These are phyloP conservation scores for Serendipita sp. DNA, from an alignment of 768 basidiomycete genomes.

Conservation along the genomic window DNA sequence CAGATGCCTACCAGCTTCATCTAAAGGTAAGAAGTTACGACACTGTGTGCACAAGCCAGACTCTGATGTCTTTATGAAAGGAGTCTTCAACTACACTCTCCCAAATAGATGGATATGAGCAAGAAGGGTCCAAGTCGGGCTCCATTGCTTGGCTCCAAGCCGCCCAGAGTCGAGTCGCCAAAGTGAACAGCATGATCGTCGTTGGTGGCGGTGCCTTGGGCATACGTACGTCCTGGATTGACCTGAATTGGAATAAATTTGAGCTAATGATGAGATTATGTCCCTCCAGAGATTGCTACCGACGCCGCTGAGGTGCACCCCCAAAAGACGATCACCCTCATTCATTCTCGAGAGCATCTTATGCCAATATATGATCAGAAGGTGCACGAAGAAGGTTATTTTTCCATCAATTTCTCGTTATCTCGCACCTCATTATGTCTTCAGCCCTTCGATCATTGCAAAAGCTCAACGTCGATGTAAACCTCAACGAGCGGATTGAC, in stretches of 20 bases:
- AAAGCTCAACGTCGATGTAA: neutral
- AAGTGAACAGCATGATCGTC: conserved; percentile 37
- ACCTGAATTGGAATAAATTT: neutral
- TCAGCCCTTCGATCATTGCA: conserved; percentile 1
- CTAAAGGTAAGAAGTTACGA: neutral
- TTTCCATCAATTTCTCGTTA: neutral
- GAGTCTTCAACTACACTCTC: neutral
- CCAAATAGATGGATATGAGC: no score
- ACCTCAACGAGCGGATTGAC: neutral
- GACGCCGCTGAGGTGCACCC: conserved; percentile 44
- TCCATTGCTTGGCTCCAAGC: conserved; percentile 19
- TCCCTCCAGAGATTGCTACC: conserved; percentile 38
- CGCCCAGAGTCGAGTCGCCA: conserved; percentile 33
- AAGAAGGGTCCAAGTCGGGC: neutral
- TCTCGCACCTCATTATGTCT: neutral
- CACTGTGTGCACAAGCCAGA: no score
- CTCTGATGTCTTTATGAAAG: neutral
- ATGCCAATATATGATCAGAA: conserved; percentile 36
- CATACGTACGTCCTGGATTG: conserved; percentile 33
- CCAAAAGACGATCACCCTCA: conserved; percentile 35
- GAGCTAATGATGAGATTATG: conserved; percentile 9
- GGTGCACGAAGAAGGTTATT: conserved; percentile 33
- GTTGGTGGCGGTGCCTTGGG: conserved; percentile 63
- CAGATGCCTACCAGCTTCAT: neutral
- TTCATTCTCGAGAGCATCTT: conserved; percentile 42